Evolutionary conservation across 495 filamentous ascomycete species (phyloP), one percentile per base, ranked within the genome.

Genomic region (Trichoderma reesei): DNA sequence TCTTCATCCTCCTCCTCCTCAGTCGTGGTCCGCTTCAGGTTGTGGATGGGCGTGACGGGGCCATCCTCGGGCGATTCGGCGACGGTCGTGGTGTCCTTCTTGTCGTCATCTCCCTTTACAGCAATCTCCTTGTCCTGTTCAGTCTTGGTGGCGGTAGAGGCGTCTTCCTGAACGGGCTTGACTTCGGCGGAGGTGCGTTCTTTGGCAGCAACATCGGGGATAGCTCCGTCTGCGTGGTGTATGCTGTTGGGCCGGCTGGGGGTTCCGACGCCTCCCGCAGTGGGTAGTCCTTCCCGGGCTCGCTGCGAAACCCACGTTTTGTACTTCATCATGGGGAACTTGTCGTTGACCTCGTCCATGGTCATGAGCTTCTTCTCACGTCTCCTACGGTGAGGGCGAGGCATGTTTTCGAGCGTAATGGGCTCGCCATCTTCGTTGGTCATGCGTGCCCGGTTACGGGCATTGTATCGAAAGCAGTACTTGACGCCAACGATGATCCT

Each of bases 401-500:
- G 89, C 83, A 97, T 89, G 64, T 85, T 79, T 63, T 89, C 81
- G 65, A 96, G 76, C 71, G 91, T 90, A 67, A 94, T 96, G 1
- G 90, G 89, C 48, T 97, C 95, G 66, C 87, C 91, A 68, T 92
- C 88, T 69, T 96, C 92, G 66, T 87, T 87, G 66, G 87, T 82
- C 62, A 89, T 86, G 65, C 89, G 75, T 59, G 85, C 85, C 38
- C 94, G 89, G 73, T 95, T 95, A 36, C 94, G 86, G 67, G 95
- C 92, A 73, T 98, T 98, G 73, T 98, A 98, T 62, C 94, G 84
- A 74, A 98, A 98, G 76, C 94, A 98, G 75, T 98, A 98, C 75
- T 98, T 98, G 61, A 98, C 94, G 44, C 94, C 94, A 68, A 98
- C 94, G 70, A 98, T 98, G 73, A 98, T 98, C 94, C 94, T 98